Evolutionary conservation across 371 early-diverging fungal species (phyloP), one percentile per base, ranked within the genome.

Genomic region (Mortierella sp.): DNA sequence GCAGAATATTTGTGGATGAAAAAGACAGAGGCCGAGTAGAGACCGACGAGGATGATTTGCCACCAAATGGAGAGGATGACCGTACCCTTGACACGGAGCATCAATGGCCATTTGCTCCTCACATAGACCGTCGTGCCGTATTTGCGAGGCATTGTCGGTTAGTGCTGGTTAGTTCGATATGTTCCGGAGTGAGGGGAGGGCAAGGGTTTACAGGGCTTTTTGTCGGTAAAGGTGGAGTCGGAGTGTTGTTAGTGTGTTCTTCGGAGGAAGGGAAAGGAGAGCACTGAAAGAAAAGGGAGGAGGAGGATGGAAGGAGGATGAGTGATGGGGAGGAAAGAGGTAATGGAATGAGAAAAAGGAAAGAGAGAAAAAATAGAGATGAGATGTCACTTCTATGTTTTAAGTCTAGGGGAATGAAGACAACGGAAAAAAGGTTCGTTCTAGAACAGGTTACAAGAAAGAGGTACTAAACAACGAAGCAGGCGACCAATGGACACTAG

Each of bases 61-160:
- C 83, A 83, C 83, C 83, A 83, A 44, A 83, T 83, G 3, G 24
- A 7, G 19, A 75, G 72, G 66, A 83, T 72, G 47, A 83, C 83
- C 7, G 83, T 83, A 44, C 83, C 83, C 55, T 83, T 83, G 64
- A 78, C 11, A 2, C 83, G 69, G 48, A 83, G 76, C 83, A 83
- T 83, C 83, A 83, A 44, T n/a, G 83, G 83, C 83, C 83, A 75
- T 29, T 73, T 78, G 67, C 73, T 73, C 43, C 71, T 70, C 8
- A 77, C 50, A 71, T 70, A 74, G 9, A 68, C 77, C 34, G 71
- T 68, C 3, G 77, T 73, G 64, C 73, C 70, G 58, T 66, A 58
- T 39, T 77, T 55, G 26, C 58, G 71, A 53, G 77, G 58, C 81
- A 81, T 81, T 22, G 22, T 50, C 37, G n/a, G n/a, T 19, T 19